phyloP scores from a whole-genome alignment of 371 early-diverging fungal genomes.

The Mortierella sp. region DNA sequence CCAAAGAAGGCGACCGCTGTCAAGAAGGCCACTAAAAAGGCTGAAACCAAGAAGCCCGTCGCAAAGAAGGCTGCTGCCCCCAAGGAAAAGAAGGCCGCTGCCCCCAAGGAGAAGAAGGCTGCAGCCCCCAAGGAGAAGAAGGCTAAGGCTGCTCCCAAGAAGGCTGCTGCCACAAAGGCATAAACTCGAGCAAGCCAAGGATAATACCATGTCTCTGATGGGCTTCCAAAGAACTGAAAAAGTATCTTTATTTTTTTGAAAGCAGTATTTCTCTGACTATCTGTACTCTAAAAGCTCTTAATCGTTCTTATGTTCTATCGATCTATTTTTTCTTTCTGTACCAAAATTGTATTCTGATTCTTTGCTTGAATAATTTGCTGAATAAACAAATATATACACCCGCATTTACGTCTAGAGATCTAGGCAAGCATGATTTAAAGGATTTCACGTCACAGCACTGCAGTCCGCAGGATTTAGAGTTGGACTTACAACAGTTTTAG shows the following conservation, averaged over 20 bases:
- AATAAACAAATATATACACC: neutral
- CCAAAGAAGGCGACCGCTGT: conserved; percentile 63
- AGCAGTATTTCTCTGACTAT: neutral
- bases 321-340: conserved; percentile 6
- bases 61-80: conserved; percentile 59
- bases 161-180: conserved; percentile 59
- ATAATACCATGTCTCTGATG: neutral
- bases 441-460: neutral
- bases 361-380: conserved; percentile 3
- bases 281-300: neutral
- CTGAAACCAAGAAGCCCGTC: conserved; percentile 64
- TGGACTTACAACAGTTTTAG: no score
- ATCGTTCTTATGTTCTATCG: neutral
- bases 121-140: conserved; percentile 55
- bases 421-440: neutral
- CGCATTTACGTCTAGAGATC: neutral
- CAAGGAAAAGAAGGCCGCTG: conserved; percentile 58
- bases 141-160: conserved; percentile 54
- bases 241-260: neutral
- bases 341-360: conserved; percentile 3
- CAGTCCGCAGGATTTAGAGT: no score
- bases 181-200: conserved; percentile 3
- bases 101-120: conserved; percentile 59
- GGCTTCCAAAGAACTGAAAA: neutral
- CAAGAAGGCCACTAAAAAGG: conserved; percentile 63